Evolutionary conservation across 176 grass and related monocot genomes (phyloP), one percentile per base, ranked within the genome.

Genomic region (Thalia dealbata): DNA sequence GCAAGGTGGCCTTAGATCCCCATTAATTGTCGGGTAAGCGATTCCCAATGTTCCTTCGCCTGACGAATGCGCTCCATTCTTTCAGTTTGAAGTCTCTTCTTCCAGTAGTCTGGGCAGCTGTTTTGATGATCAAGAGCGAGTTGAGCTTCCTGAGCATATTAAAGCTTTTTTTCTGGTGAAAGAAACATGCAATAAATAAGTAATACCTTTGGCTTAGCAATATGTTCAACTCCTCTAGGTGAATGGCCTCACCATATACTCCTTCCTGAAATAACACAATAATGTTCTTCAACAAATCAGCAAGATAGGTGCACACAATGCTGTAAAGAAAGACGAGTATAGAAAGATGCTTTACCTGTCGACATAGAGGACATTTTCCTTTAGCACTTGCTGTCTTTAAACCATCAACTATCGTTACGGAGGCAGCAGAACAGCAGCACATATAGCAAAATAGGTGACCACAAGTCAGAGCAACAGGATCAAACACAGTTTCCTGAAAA

Each of bases 371-470:
- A 35, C 92, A 96, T 78, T 96, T 96, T 52, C 81, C 79, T 73
- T 80, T 96, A 45, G 50, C 63, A 38, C 81, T 22, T 14, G 84
- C 84, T 19, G 72, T 78, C 61, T 87, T 90, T 46, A 96, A 72
- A 67, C 89, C 87, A 14, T 92, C 82, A 51, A 92, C 89, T 43
- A 92, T 82, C 2, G 86, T 90, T 56, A 92, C 87, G 0, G 86
- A 90, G 67, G 87, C 86, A 61, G 89, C 92, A 64, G 86, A 92
- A 61, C 92, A 96, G 9, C 82, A 82, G 11, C 89, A 92, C 82
- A 89, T 80, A 69, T 86, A 96, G 78, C 87, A 96, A 67, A 88
- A 92, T 84, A 92, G 89, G 75, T 96, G 92, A 0, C 89, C 87
- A 45, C 92, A 96, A 3, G 89, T 81, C 52, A 96, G 90, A 54